Percentiles rank a stretch among this genome's conserved stretches.
Conservation (phyloP, 257 asterid genomes). For the Petrea volubilis region DNA sequence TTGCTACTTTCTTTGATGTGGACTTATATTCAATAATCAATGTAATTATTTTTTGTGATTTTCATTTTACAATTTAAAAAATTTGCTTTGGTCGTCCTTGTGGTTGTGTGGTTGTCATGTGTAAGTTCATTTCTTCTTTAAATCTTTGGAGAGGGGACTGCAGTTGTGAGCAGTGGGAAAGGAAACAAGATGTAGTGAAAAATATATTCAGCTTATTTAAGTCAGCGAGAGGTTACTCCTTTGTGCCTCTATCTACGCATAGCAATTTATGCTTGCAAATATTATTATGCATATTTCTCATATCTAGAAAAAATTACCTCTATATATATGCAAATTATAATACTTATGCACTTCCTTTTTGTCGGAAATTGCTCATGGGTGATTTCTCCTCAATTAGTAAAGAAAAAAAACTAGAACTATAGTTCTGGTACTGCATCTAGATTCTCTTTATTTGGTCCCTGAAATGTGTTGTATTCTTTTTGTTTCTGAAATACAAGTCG, state of each 20-base stretch:
- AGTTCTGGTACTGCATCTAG: background rate
- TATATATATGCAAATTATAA: background rate
- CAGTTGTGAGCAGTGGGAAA: background rate
- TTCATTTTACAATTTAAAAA: background rate
- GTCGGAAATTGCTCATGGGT: background rate
- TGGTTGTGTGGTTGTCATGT: background rate
- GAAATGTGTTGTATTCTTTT: background rate
- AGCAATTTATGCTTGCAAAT: background rate
- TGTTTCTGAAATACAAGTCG: conserved; percentile 5
- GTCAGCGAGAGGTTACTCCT: background rate
- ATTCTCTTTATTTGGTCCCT: background rate
- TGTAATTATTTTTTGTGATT: background rate
- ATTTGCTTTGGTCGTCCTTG: background rate
- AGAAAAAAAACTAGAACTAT: background rate
- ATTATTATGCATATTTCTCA: background rate
- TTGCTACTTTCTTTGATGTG: background rate
- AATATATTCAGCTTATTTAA: background rate
- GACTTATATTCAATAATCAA: background rate
- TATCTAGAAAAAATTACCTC: background rate
- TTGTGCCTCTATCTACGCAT: background rate
- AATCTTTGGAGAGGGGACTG: background rate
- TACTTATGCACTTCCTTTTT: background rate
- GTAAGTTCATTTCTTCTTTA: background rate
- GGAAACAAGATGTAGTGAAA: background rate
- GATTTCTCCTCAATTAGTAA: background rate